These are phyloP conservation scores for Ilyonectria destructans DNA, from an alignment of 2,329 filamentous ascomycete species.

Conservation along the genomic window DNA sequence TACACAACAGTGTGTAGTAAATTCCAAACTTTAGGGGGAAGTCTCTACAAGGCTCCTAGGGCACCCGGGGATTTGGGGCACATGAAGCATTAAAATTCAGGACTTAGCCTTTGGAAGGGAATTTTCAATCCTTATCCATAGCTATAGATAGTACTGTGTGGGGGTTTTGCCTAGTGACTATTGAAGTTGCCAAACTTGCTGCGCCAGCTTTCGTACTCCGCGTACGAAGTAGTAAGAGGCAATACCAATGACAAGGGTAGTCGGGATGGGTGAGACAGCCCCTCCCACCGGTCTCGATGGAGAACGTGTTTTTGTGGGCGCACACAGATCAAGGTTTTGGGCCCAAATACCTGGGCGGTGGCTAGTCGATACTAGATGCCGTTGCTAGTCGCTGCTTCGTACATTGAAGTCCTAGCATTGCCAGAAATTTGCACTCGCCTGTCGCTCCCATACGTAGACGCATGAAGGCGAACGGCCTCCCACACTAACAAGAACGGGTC, in stretches of 20 bases:
- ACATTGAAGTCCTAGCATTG: conserved; percentile 3
- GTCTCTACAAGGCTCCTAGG: no score
- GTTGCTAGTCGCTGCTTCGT: conserved; percentile 7
- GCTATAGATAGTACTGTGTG: no score
- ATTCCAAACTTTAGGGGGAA: no score
- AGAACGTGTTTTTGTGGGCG: conserved; percentile 24
- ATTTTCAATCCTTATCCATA: no score
- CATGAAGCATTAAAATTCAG: no score
- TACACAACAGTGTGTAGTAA: no score
- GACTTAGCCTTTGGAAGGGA: no score
- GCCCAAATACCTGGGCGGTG: conserved; percentile 20
- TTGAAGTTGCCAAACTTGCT: no score
- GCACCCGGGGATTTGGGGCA: no score
- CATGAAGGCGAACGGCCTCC: conserved; percentile 37
- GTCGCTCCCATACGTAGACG: conserved; percentile 11
- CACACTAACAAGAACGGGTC: conserved; percentile 21
- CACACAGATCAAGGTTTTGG: conserved; percentile 1
- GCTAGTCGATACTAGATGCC: conserved; percentile 5
- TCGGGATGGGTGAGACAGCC: conserved; percentile 21
- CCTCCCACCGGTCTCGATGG: conserved; percentile 23
- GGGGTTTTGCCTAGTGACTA: no score
- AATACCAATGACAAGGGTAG: conserved; percentile 11
- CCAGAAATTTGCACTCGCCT: conserved; percentile 19
- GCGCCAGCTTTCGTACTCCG: no score
- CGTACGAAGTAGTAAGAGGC: neutral